A percentile compares a stretch with the other conserved stretches of the same genome.
These are phyloP conservation scores for Psilocybe cyanescens DNA, from an alignment of 768 basidiomycete species.

Conservation along the genomic window DNA sequence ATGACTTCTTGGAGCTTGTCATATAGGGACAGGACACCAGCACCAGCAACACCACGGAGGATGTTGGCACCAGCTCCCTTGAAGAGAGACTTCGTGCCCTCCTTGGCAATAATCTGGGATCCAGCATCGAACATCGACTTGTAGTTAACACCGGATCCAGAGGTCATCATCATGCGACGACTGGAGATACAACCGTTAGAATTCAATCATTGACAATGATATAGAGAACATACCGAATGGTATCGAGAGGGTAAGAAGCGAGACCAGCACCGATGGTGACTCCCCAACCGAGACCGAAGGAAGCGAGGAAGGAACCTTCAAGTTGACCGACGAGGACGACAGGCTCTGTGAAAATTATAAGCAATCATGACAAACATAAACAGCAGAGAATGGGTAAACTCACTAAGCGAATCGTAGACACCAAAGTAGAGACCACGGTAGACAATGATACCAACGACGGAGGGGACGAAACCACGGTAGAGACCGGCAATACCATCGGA, in stretches of 20 bases:
- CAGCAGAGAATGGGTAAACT: constrained; percentile 31
- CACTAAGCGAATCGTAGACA: constrained; percentile 93
- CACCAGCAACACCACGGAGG: constrained; percentile 99
- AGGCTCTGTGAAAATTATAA: constrained; percentile 63
- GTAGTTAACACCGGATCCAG: constrained; percentile 94
- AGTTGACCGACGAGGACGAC: constrained; percentile 96
- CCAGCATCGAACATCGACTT: constrained; percentile 99
- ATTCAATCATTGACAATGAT: constrained; percentile 8
- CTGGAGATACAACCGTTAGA: constrained; percentile 44
- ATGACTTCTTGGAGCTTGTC: constrained; percentile 96
- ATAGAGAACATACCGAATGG: constrained; percentile 68
- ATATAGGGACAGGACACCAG: constrained; percentile 98
- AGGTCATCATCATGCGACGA: constrained; percentile 99
- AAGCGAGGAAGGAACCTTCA: constrained; percentile 95
- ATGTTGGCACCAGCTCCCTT: constrained; percentile 97
- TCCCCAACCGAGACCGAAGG: constrained; percentile 98
- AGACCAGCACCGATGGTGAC: constrained; percentile 99
- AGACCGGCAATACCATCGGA: constrained; percentile 98
- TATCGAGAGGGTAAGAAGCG: constrained; percentile 94
- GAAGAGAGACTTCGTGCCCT: constrained; percentile 95
- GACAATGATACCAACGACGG: constrained; percentile 98
- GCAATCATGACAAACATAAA: constrained; percentile 16
- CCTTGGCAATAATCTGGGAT: constrained; percentile 92
- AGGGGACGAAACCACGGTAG: constrained; percentile 99
- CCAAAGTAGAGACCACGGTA: constrained; percentile 99